Evolutionary conservation across 2,329 filamentous ascomycete species (phyloP).

Genomic region (Emmonsia crescens): DNA sequence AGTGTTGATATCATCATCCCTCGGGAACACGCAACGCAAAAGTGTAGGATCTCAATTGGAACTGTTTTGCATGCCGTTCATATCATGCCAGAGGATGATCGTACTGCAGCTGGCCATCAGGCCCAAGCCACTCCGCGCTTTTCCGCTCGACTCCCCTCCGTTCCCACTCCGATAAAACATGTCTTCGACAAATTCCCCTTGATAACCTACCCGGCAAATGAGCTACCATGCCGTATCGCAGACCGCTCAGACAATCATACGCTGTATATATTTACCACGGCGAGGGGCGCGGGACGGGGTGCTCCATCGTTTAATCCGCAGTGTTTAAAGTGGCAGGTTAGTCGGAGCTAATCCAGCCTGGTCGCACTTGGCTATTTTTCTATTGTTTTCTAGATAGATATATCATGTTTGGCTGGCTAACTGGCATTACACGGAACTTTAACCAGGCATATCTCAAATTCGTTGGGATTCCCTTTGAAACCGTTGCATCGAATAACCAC

Average conservation of each 20-base stretch:
- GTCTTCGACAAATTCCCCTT: constrained; percentile 82
- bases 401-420: no score
- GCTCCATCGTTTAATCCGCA: constrained; percentile 78
- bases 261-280: constrained; percentile 66
- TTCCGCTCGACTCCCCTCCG: constrained; percentile 26
- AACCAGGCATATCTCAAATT: constrained; percentile 74
- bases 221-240: constrained; percentile 55
- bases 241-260: constrained; percentile 40
- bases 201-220: constrained; percentile 60
- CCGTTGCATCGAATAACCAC: constrained; percentile 75
- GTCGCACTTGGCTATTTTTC: no score
- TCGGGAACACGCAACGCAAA: neutral
- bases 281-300: constrained; percentile 49
- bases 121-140: constrained; percentile 9
- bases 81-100: constrained; percentile 17
- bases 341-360: constrained; percentile 15
- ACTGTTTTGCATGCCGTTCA: constrained; percentile 11
- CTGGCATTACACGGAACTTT: neutral
- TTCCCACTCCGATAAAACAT: constrained; percentile 62
- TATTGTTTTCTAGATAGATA: no score
- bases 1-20: neutral
- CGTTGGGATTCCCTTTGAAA: constrained; percentile 54
- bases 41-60: neutral
- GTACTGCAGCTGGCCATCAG: constrained; percentile 4
- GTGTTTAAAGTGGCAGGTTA: constrained; percentile 93